These are phyloP conservation scores for Ploettnerulaceae sp. DNA, from an alignment of 2,329 filamentous ascomycete species.

Conservation along the genomic window DNA sequence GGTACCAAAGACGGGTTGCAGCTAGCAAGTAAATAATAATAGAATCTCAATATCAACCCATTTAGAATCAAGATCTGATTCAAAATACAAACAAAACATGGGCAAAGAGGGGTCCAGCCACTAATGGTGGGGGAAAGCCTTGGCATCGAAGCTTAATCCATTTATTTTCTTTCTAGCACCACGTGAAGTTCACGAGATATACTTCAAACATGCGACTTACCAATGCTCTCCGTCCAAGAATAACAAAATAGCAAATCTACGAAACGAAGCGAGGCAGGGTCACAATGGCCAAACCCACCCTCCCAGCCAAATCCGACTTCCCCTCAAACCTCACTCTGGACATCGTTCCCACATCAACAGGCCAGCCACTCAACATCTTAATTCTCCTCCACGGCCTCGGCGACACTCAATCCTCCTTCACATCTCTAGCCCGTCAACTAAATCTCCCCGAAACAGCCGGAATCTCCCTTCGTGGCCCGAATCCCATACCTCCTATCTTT, in stretches of 20 bases:
- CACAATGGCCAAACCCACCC: conserved; percentile 5
- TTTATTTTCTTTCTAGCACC: too few species aligned
- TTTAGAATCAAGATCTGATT: too few species aligned
- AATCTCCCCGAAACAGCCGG: conserved; percentile 61
- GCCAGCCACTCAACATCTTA: conserved; percentile 52
- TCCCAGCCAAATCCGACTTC: conserved; percentile 43
- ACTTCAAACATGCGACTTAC: too few species aligned
- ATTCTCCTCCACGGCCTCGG: conserved; percentile 66
- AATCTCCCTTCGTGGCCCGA: conserved; percentile 56
- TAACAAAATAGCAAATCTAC: too few species aligned
- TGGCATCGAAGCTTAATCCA: background rate
- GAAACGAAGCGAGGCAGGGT: too few species aligned
- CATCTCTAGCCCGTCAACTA: conserved; percentile 51
- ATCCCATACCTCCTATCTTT: conserved; percentile 51
- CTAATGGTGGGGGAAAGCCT: background rate
- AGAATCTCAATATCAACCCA: background rate
- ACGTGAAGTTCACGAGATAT: too few species aligned
- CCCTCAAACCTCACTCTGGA: conserved; percentile 38
- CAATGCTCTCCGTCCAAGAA: too few species aligned
- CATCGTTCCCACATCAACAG: conserved; percentile 31
- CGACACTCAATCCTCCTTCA: conserved; percentile 56
- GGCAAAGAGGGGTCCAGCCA: background rate
- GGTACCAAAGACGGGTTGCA: too few species aligned
- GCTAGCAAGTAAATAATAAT: conserved; percentile 28
- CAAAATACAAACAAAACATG: too few species aligned